Base-by-base conservation (phyloP, 2,329 filamentous ascomycete genomes). In the Mycosphaerella arachidis region DNA sequence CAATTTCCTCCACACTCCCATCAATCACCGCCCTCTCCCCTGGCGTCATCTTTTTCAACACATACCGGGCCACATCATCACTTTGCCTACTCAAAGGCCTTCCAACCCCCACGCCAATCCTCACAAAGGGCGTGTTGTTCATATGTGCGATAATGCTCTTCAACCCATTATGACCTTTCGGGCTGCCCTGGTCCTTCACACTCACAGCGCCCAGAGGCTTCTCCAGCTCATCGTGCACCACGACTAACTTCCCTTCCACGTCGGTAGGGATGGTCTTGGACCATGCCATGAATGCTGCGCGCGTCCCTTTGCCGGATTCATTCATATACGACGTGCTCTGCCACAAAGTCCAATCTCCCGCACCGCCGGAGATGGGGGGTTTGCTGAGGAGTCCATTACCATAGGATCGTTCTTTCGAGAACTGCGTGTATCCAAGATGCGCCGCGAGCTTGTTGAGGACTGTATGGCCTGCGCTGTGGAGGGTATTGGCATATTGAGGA, bases 161-260 rank as follows among this genome's bases (percentile, higher is more conserved):
- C 55, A 81, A 60, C 30, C 77, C 73, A 66, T 80, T 80, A 53
- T 81, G 77, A 0, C 78, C 76, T 61, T 72, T 74, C 9, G 76
- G 72, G 58, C 75, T 78, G 81, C 79, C 58, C 83, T 63, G 62
- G 1, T 66, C 67, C n/a, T 68, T 83, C 6, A 90, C 78, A 53
- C 79, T 84, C 13, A 96, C 81, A 37, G 82, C 81, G 0, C 92
- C 92, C 1, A 92, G 71, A 2, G 82, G 78, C 46, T 84, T 81
- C 69, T 97, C 92, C 35, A 97, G 76, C 73, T 97, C 93, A 73
- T 97, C 93, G 73, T 97, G 92, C 20, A 97, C 79, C 12, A 97
- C 78, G 0, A 97, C 85, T 16, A 99, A 75, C 3, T 79, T 76
- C 3, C 80, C 76, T 18, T 73, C 71, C 20, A 63, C 59, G 57